These are phyloP conservation scores for Ogataea trehalophila DNA, from an alignment of 805 yeast species.

Conservation along the genomic window DNA sequence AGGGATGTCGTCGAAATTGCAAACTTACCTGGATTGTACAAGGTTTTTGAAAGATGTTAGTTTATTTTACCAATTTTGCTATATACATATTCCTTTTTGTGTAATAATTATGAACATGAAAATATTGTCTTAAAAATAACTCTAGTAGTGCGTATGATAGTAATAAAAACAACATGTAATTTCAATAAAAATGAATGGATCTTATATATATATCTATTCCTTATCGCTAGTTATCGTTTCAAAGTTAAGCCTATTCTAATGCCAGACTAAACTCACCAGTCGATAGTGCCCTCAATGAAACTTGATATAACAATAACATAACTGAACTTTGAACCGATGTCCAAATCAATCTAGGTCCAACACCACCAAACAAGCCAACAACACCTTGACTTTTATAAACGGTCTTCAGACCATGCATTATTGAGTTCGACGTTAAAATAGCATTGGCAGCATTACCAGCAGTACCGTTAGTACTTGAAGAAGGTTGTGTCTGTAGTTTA, in stretches of 20 bases:
- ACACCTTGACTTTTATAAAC: slow-evolving; percentile 74
- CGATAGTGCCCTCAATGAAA: slow-evolving; percentile 51
- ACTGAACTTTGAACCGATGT: slow-evolving; percentile 92
- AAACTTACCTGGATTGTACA: slow-evolving; percentile 83
- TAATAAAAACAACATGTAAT: too few relatives aligned
- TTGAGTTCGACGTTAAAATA: slow-evolving; percentile 37
- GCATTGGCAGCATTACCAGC: slow-evolving; percentile 5
- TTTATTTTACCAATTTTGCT: neutral
- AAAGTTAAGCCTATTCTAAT: slow-evolving; percentile 1
- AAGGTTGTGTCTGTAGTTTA: slow-evolving; percentile 79
- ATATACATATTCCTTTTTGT: neutral
- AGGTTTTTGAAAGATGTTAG: slow-evolving; percentile 87
- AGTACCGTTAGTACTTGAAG: slow-evolving; percentile 10
- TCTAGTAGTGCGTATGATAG: too few relatives aligned
- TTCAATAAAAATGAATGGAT: neutral
- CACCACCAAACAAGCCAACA: slow-evolving; percentile 82
- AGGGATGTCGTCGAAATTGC: slow-evolving; percentile 77
- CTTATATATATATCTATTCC: neutral
- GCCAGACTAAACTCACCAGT: slow-evolving; percentile 19
- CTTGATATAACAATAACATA: slow-evolving; percentile 85
- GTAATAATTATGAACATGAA: too few relatives aligned
- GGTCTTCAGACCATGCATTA: slow-evolving; percentile 44
- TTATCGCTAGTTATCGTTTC: neutral
- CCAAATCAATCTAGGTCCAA: slow-evolving; percentile 96
- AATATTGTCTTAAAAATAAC: too few relatives aligned